These are phyloP conservation scores for Curvularia lunata DNA, from an alignment of 2,329 filamentous ascomycete species.

Conservation along the genomic window DNA sequence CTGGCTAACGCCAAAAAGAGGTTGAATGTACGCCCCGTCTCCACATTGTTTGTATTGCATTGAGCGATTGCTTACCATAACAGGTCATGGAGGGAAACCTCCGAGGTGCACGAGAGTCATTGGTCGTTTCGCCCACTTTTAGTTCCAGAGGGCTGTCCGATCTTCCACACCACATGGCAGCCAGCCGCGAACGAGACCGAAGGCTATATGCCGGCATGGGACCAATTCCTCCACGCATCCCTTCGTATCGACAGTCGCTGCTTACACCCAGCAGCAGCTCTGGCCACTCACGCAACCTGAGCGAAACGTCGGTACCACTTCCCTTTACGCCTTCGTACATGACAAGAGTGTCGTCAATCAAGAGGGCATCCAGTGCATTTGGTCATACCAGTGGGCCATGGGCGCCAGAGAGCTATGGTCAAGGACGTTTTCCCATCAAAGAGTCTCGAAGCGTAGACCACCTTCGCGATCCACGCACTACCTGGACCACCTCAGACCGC, in stretches of 20 bases:
- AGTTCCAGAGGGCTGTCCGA: slow-evolving; percentile 48
- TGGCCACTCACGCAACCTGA: slow-evolving; percentile 49
- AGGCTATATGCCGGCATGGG: slow-evolving; percentile 46
- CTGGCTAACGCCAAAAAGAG: slow-evolving; percentile 90
- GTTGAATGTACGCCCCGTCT: slow-evolving; percentile 70
- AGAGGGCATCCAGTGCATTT: slow-evolving; percentile 50
- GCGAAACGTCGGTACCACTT: slow-evolving; percentile 51
- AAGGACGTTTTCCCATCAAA: slow-evolving; percentile 46
- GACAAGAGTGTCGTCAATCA: slow-evolving; percentile 35
- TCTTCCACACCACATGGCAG: slow-evolving; percentile 42
- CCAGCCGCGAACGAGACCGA: slow-evolving; percentile 45
- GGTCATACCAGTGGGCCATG: slow-evolving; percentile 47
- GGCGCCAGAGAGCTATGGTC: slow-evolving; percentile 45
- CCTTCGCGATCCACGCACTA: slow-evolving; percentile 44
- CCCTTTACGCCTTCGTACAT: slow-evolving; percentile 42
- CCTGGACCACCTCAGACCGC: slow-evolving; percentile 32
- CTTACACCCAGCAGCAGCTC: slow-evolving; percentile 40
- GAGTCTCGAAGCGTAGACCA: slow-evolving; percentile 51
- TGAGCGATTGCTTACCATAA: slow-evolving; percentile 31
- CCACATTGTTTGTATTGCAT: slow-evolving; percentile 2
- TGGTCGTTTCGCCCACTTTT: slow-evolving; percentile 62
- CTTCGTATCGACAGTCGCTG: slow-evolving; percentile 42
- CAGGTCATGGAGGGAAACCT: slow-evolving; percentile 95
- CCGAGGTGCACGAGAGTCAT: slow-evolving; percentile 74
- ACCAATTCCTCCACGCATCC: slow-evolving; percentile 43